Evolutionary conservation across 306 rosid genomes (phyloP), one percentile per base, ranked within the genome.

Genomic region (Cucurbita maxima): DNA sequence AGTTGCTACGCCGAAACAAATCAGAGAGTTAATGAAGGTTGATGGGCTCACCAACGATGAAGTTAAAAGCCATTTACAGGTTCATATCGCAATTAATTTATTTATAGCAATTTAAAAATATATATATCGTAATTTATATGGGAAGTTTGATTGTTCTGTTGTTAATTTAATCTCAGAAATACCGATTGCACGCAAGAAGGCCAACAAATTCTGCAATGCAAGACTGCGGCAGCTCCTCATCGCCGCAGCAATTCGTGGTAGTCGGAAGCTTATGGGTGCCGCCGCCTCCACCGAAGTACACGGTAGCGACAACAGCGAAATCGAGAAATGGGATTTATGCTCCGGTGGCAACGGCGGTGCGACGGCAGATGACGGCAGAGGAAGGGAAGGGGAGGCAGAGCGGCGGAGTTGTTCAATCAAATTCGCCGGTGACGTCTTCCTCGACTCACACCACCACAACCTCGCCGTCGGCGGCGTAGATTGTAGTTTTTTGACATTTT

Each of bases 221-320:
- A 76, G 81, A 79, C 61, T 83, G 76, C 74, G 81, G 71, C 19
- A 83, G 62, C 58, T 60, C 87, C 14, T 89, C 85, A 61, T 67
- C 90, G 61, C 84, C 88, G 40, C 85, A 84, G 5, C 90, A 90
- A 12, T 82, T 94, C 72, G 84, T 90, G 52, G 82, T 88, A 60
- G 92, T 94, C 54, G 98, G 97, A 15, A 90, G 92, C 81, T 83
- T 90, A 59, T 93, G 87, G 88, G 79, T 87, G 62, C 90, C 88
- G n/a, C 96, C 97, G 10, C 83, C 80, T 34, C 87, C 80, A 3
- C 78, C 82, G 22, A 47, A 68, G 7, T 68, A 45, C 37, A 62
- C 78, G 0, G 76, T 73, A 15, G 78, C 88, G 8, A 44, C 88
- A 10, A 68, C 88, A 13, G 47, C 76, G 14, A 81, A 89, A 9